Base-by-base conservation (phyloP, 805 yeast species). In the Candida quercuum region DNA sequence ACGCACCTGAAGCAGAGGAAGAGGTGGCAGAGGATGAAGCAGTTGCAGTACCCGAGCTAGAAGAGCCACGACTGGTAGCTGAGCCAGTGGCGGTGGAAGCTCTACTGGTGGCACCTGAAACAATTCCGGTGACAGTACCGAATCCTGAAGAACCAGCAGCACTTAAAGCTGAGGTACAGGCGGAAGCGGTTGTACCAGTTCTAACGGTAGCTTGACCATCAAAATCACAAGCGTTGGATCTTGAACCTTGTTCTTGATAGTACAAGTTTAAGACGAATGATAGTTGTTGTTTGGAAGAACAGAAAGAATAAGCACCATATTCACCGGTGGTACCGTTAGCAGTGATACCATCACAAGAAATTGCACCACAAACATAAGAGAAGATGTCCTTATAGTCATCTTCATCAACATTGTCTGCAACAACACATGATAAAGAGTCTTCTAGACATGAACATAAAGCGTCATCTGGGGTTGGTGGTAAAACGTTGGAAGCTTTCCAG, bases 401-500 rank as follows among this genome's bases (percentile, higher is more conserved):
- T 13, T 53, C 49, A 41, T 64, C 68, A 41, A 81, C 84, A 45
- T 63, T 67, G 43, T 66, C 74, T 25, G 64, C 47, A 39, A 84
- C 74, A 45, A 80, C 82, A 74, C 94, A 84, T 17, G 60, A 37
- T 48, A 72, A 65, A 11, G 87, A 63, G 20, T 52, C 49, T 25
- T 69, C 54, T 66, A 81, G 67, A 69, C 94, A 84, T 42, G 71
- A 64, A 70, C 93, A 84, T 39, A 74, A 66, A 32, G 58, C 69
- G 35, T 70, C 57, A 52, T 82, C 72, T 47, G 94, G 94, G 37
- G 87, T 79, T 61, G 93, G 94, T 53, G 94, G 94, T 56, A 84
- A 69, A 23, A 54, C 61, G n/a, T 81, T 69, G 23, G 78, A 59
- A 39, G 88, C 93, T 40, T 63, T 61, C 93, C 93, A 84, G 59